These are phyloP conservation scores for Termitomyces sp. DNA, from an alignment of 768 basidiomycete genomes.

Conservation along the genomic window DNA sequence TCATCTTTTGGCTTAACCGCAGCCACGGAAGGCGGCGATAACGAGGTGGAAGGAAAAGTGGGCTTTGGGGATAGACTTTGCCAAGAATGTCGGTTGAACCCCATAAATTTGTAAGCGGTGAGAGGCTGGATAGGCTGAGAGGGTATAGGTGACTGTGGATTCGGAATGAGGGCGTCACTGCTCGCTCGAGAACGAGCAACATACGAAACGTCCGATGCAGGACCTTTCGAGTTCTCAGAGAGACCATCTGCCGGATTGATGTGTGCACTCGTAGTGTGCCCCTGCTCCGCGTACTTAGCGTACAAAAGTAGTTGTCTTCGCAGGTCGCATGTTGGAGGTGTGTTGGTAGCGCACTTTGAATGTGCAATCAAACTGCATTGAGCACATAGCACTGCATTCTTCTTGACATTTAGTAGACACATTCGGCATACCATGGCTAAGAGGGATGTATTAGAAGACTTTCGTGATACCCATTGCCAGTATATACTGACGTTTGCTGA, in stretches of 20 bases:
- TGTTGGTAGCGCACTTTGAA: constrained; percentile 64
- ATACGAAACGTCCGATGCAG: constrained; percentile 54
- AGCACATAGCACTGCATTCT: constrained; percentile 81
- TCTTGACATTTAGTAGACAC: constrained; percentile 75
- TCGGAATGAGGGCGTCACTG: constrained; percentile 32
- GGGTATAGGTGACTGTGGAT: constrained; percentile 21
- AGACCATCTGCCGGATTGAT: constrained; percentile 46
- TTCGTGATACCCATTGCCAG: constrained; percentile 3
- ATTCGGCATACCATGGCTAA: constrained; percentile 85
- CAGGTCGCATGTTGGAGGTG: constrained; percentile 77
- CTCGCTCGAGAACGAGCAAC: constrained; percentile 42
- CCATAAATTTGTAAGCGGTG: constrained; percentile 59
- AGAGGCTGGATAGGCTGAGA: constrained; percentile 36
- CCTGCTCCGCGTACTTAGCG: constrained; percentile 72
- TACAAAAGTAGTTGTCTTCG: constrained; percentile 75
- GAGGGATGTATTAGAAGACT: constrained; percentile 3
- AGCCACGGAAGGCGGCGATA: constrained; percentile 5
- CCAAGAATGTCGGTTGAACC: constrained; percentile 53
- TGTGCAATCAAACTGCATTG: constrained; percentile 89
- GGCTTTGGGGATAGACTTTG: constrained; percentile 49
- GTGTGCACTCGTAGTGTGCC: constrained; percentile 47
- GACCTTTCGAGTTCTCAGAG: constrained; percentile 33
- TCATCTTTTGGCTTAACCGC: constrained; percentile 3
- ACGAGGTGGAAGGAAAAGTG: constrained; percentile 22
- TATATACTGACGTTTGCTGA: constrained; percentile 73